Base-by-base conservation (phyloP, 2,329 filamentous ascomycete species). In the Talaromyces sp. region DNA sequence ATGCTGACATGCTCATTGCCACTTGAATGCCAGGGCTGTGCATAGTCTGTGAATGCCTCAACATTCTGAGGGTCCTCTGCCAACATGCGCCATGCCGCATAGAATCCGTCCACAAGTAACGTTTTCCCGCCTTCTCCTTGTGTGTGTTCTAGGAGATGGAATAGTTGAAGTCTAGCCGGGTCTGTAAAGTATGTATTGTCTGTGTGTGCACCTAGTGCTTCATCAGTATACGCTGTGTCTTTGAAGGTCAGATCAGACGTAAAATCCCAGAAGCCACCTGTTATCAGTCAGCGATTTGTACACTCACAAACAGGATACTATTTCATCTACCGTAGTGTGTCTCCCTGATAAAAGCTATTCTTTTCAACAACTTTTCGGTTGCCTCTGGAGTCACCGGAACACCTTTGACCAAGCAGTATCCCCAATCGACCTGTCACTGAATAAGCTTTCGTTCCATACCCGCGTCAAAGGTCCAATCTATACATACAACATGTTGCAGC, bases 141-240 rank as follows among this genome's bases (percentile, higher is more conserved):
- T 7, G 88, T 89, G 76, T 96, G 92, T 0, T 91, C 95, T 31
- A 98, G 85, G 56, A 97, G 83, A 74, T 99, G 95, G 77, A 99
- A 96, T 29, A 95, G 88, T 76, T 99, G 95, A 38, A 99, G 84
- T 10, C 94, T 92, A 1, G 91, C 89, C 0, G 95, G 94, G 68
- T 98, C 94, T 25, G 88, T 93, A 79, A 98, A 98, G 78, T 99
- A 98, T 0, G 94, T 97, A 6, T 88, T 98, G 79, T 99, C 95
- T 1, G 94, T 98, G 77, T 99, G 95, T 0, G 91, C 89, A 22
- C 88, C 87, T 2, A 99, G 85, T 1, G 89, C 88, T 60, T 95
- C 84, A 71, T 90, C 92, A 1, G 94, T 97, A 80, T 98, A 99
- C 3, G 93, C 93, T 1, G 91, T 96, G 73, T 97, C 93, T 69